Base-by-base conservation (phyloP, 148 eudicot species). In the Heliosperma pusillum region DNA sequence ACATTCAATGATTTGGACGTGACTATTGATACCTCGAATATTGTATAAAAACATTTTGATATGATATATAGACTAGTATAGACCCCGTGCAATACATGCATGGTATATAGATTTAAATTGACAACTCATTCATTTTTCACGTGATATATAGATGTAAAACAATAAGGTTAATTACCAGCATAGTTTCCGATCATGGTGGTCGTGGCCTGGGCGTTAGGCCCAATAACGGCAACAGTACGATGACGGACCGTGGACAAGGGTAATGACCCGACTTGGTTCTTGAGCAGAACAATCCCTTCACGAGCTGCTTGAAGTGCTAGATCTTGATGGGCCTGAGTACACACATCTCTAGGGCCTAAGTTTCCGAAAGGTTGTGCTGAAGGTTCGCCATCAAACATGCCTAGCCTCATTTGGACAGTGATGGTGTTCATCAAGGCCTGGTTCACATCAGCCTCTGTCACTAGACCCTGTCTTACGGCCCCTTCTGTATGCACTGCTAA, bases 231-330 rank as follows among this genome's bases (percentile, higher is more conserved):
- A 5, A 90, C 26, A 3, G 52, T 77, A 24, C 84, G 67, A 74
- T 83, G 69, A 60, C 78, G 69, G 45, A 75, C 45, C 10, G 84
- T 73, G 71, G 89, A 85, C 55, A 92, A 76, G 29, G 98, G 98
- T 47, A 88, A 78, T 0, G 91, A 76, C n/a, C 82, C 66, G 0
- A 71, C 80, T 1, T 81, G 82, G 74, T 92, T 95, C 47, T 88
- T 68, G 10, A 95, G 86, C 50, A 95, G 82, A 16, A 95, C 98
- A 11, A 92, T 90, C 64, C 96, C 96, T 86, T 95, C 89, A 2
- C 90, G 90, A 76, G 98, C 98, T 0, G 98, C 96, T 63, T 92
- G 84, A 8, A 91, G 93, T 59, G 98, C 97, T 40, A 95, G 50
- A 21, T 95, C 83, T 29, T 86, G 77, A 80, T 90, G 93, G 78